Percentiles rank a stretch among this genome's conserved stretches.
These are phyloP conservation scores for Kodamaea ohmeri DNA, from an alignment of 1,139 yeast species.

Conservation along the genomic window DNA sequence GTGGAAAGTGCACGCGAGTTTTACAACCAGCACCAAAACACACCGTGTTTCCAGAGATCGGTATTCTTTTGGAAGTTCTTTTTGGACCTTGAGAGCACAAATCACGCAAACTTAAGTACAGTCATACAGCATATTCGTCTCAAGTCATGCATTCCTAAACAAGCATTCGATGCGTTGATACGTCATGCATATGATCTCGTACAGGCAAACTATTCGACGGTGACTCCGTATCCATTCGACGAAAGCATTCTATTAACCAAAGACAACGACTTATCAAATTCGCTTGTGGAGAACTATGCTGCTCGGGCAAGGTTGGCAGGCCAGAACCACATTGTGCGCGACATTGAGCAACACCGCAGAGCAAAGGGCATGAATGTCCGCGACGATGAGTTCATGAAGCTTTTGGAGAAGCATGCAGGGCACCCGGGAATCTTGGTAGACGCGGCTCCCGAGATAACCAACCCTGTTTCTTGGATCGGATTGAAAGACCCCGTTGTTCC, in stretches of 20 bases:
- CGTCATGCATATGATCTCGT: constrained; percentile 20
- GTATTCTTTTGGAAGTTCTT: constrained; percentile 55
- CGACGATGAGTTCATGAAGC: constrained; percentile 32
- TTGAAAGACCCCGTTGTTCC: constrained; percentile 27
- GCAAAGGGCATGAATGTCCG: constrained; percentile 10
- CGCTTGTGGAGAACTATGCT: constrained; percentile 26
- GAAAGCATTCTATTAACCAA: constrained; percentile 21
- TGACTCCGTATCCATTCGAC: constrained; percentile 10
- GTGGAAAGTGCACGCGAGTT: constrained; percentile 29
- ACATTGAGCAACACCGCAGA: constrained; percentile 13
- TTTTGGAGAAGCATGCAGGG: constrained; percentile 47
- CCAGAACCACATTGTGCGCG: constrained; percentile 21
- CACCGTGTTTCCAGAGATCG: constrained; percentile 36
- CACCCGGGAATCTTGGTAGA: constrained; percentile 58
- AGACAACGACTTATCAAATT: constrained; percentile 28
- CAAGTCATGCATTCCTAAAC: constrained; percentile 47
- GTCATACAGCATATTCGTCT: constrained; percentile 43
- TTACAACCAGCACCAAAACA: constrained; percentile 40
- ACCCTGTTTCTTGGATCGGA: constrained; percentile 33
- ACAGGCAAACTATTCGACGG: constrained; percentile 25
- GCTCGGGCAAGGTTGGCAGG: constrained; percentile 25
- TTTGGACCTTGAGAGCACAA: constrained; percentile 48
- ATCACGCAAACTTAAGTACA: constrained; percentile 44
- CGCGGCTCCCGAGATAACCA: constrained; percentile 55
- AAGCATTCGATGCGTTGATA: constrained; percentile 39